phyloP scores from a whole-genome alignment of 345 rosid species.

The Citrus hindsii region DNA sequence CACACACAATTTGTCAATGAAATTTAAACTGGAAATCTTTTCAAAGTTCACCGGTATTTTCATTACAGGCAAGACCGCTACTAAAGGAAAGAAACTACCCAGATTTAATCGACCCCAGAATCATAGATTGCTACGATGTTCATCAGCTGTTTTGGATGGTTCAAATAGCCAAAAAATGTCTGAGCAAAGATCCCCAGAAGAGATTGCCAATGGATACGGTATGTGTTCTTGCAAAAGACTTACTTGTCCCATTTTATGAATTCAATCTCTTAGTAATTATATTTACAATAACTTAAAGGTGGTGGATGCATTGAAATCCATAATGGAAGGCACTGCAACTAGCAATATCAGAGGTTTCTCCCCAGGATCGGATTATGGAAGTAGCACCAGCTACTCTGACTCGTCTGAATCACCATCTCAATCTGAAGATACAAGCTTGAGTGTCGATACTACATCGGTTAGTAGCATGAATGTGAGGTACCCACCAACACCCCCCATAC shows the following conservation, averaged over 20 bases:
- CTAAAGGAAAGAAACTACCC: slow-evolving; percentile 60
- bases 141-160: slow-evolving; percentile 74
- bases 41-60: not conserved
- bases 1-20: not conserved
- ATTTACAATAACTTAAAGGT: slow-evolving; percentile 31
- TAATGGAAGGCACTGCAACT: slow-evolving; percentile 26
- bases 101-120: slow-evolving; percentile 49
- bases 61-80: slow-evolving; percentile 57
- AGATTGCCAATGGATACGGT: slow-evolving; percentile 48
- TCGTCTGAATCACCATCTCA: slow-evolving; percentile 28
- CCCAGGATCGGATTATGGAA: slow-evolving; percentile 37
- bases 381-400: slow-evolving; percentile 20
- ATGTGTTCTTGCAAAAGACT: not conserved
- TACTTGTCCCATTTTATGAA: not conserved
- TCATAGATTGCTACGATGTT: slow-evolving; percentile 50
- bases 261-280: too few relatives aligned
- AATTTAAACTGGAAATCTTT: not conserved
- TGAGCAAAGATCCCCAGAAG: slow-evolving; percentile 53
- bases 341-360: slow-evolving; percentile 30
- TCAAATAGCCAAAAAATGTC: slow-evolving; percentile 59
- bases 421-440: slow-evolving; percentile 11
- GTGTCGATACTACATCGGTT: slow-evolving; percentile 1
- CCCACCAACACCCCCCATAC: slow-evolving; percentile 27
- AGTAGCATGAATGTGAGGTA: slow-evolving; percentile 8
- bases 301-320: slow-evolving; percentile 35